Evolutionary conservation across 129 eudicot species (phyloP), one percentile per base, ranked within the genome.

Genomic region (Chrysanthemum lavandulifolium): DNA sequence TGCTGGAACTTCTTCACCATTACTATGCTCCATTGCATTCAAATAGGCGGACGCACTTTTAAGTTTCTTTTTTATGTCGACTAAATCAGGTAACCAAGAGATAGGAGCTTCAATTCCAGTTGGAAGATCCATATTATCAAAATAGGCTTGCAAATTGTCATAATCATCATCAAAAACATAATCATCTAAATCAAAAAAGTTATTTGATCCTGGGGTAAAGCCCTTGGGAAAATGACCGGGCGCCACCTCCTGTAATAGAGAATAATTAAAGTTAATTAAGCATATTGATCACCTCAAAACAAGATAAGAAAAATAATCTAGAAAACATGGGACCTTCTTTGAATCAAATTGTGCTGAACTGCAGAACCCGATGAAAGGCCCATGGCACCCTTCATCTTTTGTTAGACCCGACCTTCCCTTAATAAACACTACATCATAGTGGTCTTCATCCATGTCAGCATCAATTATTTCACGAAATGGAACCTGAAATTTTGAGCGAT

Each of bases 81-180:
- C 14, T 23, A 59, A 23, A 64, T 75, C 79, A 3, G 81, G 73
- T 56, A 87, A 76, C 96, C 88, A 92, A 36, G 96, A 86, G 27
- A 92, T 43, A 0, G 88, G 81, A 56, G 86, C 95, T 84, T 87
- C 96, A 5, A 92, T 74, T 58, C 95, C 96, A 72, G 96, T 58
- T 45, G 95, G 95, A 14, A 87, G 67, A 77, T 85, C 96, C 66
- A 85, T 74, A 73, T 72, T 62, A 77, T 92, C 95, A 68, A 89
- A 92, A 82, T 85, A 90, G n/a, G 96, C 81, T 80, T 92, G 96
- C 79, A 85, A 60, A 72, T 59, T 49, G 13, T 71, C 59, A 61
- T 71, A 78, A 13, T 88, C 90, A 29, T 87, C 85, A 43, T 81
- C 87, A 33, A 10, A 72, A 29, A 78, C 61, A 51, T 69, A 57